A percentile compares a stretch with the other conserved stretches of the same genome.
phyloP scores from a whole-genome alignment of 805 yeast species.

The Barnettozyma vustinii region DNA sequence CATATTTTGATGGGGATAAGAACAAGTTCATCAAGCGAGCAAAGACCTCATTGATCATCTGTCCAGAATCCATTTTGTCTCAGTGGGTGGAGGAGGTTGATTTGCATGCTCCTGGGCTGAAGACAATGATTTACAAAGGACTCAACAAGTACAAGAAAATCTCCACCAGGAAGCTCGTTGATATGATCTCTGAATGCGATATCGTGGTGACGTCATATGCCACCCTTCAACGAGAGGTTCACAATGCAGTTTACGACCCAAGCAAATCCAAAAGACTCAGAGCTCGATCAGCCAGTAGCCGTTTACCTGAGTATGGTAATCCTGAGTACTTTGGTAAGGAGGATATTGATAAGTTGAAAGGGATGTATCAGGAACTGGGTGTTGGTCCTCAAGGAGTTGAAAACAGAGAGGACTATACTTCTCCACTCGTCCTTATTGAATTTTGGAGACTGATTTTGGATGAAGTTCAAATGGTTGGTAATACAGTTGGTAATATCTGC shows the following conservation, averaged over 20 bases:
- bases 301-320: neutral
- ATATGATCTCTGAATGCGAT: slow-evolving; percentile 57
- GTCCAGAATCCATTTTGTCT: slow-evolving; percentile 75
- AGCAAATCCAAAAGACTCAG: slow-evolving; percentile 26
- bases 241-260: slow-evolving; percentile 71
- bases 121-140: slow-evolving; percentile 63
- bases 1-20: slow-evolving; percentile 5
- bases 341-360: neutral
- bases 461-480: slow-evolving; percentile 91
- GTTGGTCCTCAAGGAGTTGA: neutral
- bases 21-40: slow-evolving; percentile 33
- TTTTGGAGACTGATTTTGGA: slow-evolving; percentile 90
- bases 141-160: slow-evolving; percentile 30
- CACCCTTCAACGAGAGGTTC: slow-evolving; percentile 67
- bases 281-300: neutral
- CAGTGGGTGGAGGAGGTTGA: slow-evolving; percentile 84
- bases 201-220: slow-evolving; percentile 76
- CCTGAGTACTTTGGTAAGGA: neutral
- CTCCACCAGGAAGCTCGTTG: slow-evolving; percentile 37
- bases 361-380: slow-evolving; percentile 11
- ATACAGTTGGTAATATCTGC: slow-evolving; percentile 69
- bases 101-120: slow-evolving; percentile 53
- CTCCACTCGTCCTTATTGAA: slow-evolving; percentile 76
- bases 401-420: slow-evolving; percentile 46
- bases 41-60: slow-evolving; percentile 74